Evolutionary conservation across 768 basidiomycete genomes (phyloP), one percentile per base, ranked within the genome.

Genomic region (Stropharia rugosoannulata): DNA sequence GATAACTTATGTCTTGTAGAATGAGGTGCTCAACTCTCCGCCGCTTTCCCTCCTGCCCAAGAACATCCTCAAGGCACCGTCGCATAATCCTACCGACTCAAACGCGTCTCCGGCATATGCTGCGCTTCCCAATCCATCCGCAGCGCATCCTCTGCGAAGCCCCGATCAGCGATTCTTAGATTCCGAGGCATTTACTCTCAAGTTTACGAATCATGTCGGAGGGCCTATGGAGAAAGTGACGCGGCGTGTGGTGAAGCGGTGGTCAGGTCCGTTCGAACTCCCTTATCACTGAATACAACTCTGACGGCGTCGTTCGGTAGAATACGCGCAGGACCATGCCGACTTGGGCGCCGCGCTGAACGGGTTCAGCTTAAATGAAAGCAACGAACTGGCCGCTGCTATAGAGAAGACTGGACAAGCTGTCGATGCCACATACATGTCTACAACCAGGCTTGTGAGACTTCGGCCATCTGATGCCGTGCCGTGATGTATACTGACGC

Each of bases 381-480:
- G 70, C 32, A 85, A 84, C 1, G 73, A 78, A 36, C 74, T 96
- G 18, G 84, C 92, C n/a, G 71, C 80, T 55, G 91, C 96, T 8
- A 84, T 98, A 59, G 97, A 99, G 76, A 95, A 93, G 74, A 95
- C 95, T 0, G 97, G 97, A 1, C 96, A 98, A 70, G 97, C 97
- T 13, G 84, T 94, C 43, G 97, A 99, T 71, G 81, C 89, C 3
- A 96, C 93, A 9, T 98, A 94, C 70, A 84, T 98, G 72, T 90
- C 92, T 5, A 97, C 97, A 19, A 89, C 92, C 29, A 85, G 85
- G 68, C 80, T 98, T 60, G 95, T 95, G 60, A 66, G 87, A 12
- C 19, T 22, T 29, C 9, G 9, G n/a, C 13, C 27, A 19, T 22
- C 19, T 22, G 38, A 16, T 16, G 16, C 16, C 12, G 16, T 12